These are phyloP conservation scores for Wickerhamomyces hampshirensis DNA, from an alignment of 805 yeast genomes.

Conservation along the genomic window DNA sequence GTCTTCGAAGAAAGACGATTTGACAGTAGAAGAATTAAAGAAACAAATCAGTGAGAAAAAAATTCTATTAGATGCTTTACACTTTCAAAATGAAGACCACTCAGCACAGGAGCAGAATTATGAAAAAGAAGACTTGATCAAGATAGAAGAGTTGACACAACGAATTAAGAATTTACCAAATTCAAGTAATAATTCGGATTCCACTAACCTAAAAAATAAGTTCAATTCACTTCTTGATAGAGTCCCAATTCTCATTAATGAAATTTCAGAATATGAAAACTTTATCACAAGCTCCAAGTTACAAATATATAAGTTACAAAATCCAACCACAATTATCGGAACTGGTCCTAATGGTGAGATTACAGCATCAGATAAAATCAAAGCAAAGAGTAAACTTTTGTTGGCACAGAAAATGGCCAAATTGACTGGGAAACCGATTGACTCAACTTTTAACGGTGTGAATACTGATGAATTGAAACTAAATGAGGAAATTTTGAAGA, in stretches of 20 bases:
- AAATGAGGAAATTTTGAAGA: slow-evolving; percentile 44
- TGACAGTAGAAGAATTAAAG: slow-evolving; percentile 49
- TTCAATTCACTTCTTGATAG: slow-evolving; percentile 23
- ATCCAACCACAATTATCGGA: slow-evolving; percentile 71
- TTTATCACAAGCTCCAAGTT: slow-evolving; percentile 63
- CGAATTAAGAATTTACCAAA: slow-evolving; percentile 41
- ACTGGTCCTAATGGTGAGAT: slow-evolving; percentile 84
- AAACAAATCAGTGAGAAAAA: slow-evolving; percentile 72
- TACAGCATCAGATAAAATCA: slow-evolving; percentile 76
- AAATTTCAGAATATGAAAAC: slow-evolving; percentile 56
- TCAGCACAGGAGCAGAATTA: slow-evolving; percentile 40
- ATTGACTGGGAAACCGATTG: slow-evolving; percentile 69
- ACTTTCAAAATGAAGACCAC: slow-evolving; percentile 27
- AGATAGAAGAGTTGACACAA: slow-evolving; percentile 36
- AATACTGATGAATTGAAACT: slow-evolving; percentile 33
- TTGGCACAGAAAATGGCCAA: slow-evolving; percentile 88
- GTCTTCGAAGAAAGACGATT: slow-evolving; percentile 5
- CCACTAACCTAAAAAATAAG: slow-evolving; percentile 32
- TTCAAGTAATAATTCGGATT: slow-evolving; percentile 27
- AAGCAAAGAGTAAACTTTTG: slow-evolving; percentile 72
- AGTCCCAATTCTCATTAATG: slow-evolving; percentile 62
- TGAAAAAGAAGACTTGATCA: slow-evolving; percentile 40
- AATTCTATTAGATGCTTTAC: slow-evolving; percentile 50
- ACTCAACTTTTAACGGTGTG: slow-evolving; percentile 31
- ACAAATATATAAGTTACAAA: slow-evolving; percentile 55